phyloP scores from a whole-genome alignment of 2,329 filamentous ascomycete species.

The Colletotrichum karsti region DNA sequence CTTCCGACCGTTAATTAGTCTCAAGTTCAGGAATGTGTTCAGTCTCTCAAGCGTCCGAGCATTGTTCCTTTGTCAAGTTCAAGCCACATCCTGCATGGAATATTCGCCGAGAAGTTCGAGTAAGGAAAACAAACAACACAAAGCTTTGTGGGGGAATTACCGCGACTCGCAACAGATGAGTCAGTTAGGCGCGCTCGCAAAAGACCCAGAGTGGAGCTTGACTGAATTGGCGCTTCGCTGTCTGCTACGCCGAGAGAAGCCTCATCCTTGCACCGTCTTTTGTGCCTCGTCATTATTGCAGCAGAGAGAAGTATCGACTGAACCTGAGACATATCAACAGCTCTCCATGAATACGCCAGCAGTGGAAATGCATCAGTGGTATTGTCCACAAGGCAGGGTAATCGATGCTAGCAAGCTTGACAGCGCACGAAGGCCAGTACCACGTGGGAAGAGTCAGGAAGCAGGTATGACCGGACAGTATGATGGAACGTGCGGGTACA shows the following conservation, averaged over 20 bases:
- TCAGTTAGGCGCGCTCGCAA: background rate
- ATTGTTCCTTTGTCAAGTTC: background rate
- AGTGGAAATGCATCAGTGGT: too few relatives aligned
- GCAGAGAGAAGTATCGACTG: too few relatives aligned
- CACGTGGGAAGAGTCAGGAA: too few relatives aligned
- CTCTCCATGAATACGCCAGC: too few relatives aligned
- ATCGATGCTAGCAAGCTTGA: too few relatives aligned
- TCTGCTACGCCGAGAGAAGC: background rate
- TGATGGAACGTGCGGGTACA: too few relatives aligned
- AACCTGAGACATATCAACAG: too few relatives aligned
- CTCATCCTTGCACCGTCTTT: background rate
- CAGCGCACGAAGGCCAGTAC: too few relatives aligned
- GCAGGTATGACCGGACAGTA: too few relatives aligned
- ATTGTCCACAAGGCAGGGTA: too few relatives aligned
- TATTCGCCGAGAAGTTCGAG: background rate
- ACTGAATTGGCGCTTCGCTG: background rate
- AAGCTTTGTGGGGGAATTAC: background rate
- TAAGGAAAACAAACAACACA: too few relatives aligned
- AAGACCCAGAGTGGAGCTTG: background rate
- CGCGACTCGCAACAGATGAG: background rate
- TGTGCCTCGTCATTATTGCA: background rate
- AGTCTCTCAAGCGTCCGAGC: background rate
- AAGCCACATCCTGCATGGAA: background rate
- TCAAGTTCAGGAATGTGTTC: conserved; percentile 14
- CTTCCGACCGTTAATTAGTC: background rate